Conservation (phyloP, 352 stramenopile species). For the Pythium phragmitis region DNA sequence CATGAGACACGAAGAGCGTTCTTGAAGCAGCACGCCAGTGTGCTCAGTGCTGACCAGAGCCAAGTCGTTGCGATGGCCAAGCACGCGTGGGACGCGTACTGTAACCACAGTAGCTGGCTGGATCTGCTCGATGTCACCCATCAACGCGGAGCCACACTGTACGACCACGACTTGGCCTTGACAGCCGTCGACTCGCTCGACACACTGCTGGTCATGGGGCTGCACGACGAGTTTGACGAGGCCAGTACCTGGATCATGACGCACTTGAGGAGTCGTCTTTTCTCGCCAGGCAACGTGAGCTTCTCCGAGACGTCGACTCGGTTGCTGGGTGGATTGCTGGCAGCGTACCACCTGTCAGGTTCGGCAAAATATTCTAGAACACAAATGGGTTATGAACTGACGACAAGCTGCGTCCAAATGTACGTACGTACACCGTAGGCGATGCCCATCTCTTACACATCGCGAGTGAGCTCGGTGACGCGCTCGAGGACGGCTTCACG, state of each 20-base stretch:
- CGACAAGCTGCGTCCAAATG: background rate
- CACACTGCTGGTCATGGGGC: slow-evolving; percentile 61
- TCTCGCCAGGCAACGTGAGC: slow-evolving; percentile 39
- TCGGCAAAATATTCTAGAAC: background rate
- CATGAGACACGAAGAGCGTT: slow-evolving; percentile 18
- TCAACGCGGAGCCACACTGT: slow-evolving; percentile 28
- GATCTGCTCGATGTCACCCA: slow-evolving; percentile 40
- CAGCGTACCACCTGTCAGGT: slow-evolving; percentile 54
- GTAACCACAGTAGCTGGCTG: slow-evolving; percentile 33
- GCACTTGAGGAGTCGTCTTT: slow-evolving; percentile 39
- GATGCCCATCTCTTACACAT: slow-evolving; percentile 49
- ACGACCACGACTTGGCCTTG: slow-evolving; percentile 62
- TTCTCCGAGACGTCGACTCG: slow-evolving; percentile 68
- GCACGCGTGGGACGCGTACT: slow-evolving; percentile 57
- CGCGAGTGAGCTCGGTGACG: slow-evolving; percentile 34
- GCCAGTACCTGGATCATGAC: slow-evolving; percentile 53
- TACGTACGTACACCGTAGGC: slow-evolving; percentile 9
- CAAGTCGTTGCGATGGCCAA: slow-evolving; percentile 53
- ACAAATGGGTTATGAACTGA: background rate
- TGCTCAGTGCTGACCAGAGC: slow-evolving; percentile 43
- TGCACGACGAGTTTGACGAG: slow-evolving; percentile 64
- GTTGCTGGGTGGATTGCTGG: slow-evolving; percentile 53
- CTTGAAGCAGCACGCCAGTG: slow-evolving; percentile 14
- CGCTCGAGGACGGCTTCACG: slow-evolving; percentile 36
- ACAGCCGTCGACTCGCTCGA: slow-evolving; percentile 67